These are phyloP conservation scores for Aegilops tauschii DNA, from an alignment of 176 grass and related monocot genomes.

Conservation along the genomic window DNA sequence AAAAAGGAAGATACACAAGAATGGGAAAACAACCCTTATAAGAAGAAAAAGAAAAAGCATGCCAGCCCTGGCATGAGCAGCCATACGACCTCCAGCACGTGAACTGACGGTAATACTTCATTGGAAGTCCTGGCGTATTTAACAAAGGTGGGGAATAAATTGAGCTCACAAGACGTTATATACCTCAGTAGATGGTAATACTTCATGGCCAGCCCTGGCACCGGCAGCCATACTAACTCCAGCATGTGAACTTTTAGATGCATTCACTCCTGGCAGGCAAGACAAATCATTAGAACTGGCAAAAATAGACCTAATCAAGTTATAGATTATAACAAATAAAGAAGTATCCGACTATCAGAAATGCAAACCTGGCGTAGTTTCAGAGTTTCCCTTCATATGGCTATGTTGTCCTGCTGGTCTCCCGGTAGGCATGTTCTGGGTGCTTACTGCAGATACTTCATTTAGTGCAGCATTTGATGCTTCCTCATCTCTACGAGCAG, in stretches of 20 bases:
- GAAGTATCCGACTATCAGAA: constrained; percentile 7
- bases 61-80: background rate
- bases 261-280: constrained; percentile 43
- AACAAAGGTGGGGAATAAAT: background rate
- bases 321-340: background rate
- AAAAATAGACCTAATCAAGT: constrained; percentile 9
- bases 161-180: background rate
- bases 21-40: background rate
- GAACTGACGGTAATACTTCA: background rate
- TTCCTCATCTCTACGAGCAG: constrained; percentile 37
- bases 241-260: constrained; percentile 40
- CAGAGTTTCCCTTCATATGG: constrained; percentile 30
- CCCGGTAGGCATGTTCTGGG: constrained; percentile 40
- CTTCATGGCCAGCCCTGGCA: constrained; percentile 47
- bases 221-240: constrained; percentile 39
- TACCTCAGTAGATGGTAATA: constrained; percentile 60
- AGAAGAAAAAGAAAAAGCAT: background rate
- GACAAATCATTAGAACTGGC: constrained; percentile 23
- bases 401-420: constrained; percentile 44
- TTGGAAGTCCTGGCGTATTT: background rate
- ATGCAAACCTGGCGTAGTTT: constrained; percentile 44
- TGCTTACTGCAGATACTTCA: constrained; percentile 40
- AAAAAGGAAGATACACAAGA: background rate
- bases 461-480: constrained; percentile 41
- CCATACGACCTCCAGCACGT: background rate